These are phyloP conservation scores for Raffaelea deltoideospora DNA, from an alignment of 2,329 filamentous ascomycete genomes.

Conservation along the genomic window DNA sequence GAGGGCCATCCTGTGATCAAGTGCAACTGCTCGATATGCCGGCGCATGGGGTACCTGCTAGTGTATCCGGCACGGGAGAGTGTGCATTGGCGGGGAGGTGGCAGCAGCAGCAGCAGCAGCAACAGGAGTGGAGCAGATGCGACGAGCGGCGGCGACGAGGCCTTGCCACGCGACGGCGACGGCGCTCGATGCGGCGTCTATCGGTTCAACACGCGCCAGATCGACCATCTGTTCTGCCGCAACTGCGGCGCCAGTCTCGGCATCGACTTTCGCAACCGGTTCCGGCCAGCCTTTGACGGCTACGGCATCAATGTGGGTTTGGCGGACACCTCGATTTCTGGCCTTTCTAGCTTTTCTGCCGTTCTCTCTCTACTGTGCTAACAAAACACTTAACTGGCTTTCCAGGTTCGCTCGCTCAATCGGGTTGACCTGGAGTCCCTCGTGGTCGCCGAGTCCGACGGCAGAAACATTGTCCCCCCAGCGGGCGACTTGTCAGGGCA, in stretches of 20 bases:
- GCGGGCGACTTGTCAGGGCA: conserved; percentile 22
- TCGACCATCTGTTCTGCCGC: conserved; percentile 33
- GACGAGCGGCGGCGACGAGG: too few species aligned
- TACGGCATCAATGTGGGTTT: conserved; percentile 28
- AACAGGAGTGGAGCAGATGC: too few species aligned
- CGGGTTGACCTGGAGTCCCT: conserved; percentile 24
- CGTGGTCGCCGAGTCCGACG: conserved; percentile 21
- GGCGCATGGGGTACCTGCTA: conserved; percentile 33
- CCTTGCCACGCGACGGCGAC: conserved; percentile 13
- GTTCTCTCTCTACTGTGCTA: too few species aligned
- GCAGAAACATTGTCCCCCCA: conserved; percentile 18
- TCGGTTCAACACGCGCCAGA: conserved; percentile 30
- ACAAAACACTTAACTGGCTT: too few species aligned
- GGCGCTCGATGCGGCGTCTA: conserved; percentile 20
- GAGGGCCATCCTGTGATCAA: conserved; percentile 24
- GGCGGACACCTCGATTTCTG: too few species aligned
- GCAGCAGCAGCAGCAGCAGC: too few species aligned
- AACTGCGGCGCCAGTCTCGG: conserved; percentile 30
- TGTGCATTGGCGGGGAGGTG: conserved; percentile 19
- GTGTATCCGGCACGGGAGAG: conserved; percentile 26
- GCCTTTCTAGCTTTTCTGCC: too few species aligned
- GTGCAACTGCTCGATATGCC: conserved; percentile 40
- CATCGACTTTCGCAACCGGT: conserved; percentile 25
- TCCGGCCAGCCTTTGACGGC: conserved; percentile 11
- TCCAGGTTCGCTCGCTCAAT: conserved; percentile 19